phyloP scores from a whole-genome alignment of 257 asterid species.

The Cordia subcordata region DNA sequence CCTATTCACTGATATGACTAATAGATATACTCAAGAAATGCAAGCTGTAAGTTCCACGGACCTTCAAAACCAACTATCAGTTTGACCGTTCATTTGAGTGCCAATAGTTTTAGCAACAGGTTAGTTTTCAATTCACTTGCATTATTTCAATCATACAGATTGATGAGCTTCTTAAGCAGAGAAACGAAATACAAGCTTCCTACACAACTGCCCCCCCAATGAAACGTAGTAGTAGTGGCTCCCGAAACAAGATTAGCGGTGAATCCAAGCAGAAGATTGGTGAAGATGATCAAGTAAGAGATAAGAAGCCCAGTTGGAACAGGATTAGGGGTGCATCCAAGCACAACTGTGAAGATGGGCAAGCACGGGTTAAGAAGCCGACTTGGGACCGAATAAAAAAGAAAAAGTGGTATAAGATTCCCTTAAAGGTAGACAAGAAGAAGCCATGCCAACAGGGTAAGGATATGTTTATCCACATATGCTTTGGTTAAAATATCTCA shows the following conservation, averaged over 20 bases:
- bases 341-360: too few relatives aligned
- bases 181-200: conserved; percentile 79
- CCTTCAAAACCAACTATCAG: background rate
- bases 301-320: conserved; percentile 52
- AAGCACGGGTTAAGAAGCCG: conserved; percentile 49
- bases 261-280: conserved; percentile 36
- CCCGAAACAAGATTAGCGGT: conserved; percentile 62
- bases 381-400: conserved; percentile 64
- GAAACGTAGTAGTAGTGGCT: conserved; percentile 63
- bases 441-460: conserved; percentile 51
- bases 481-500: too few relatives aligned
- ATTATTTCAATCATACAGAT: conserved; percentile 40
- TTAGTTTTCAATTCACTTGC: background rate
- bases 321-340: too few relatives aligned
- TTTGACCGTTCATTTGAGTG: background rate
- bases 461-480: too few relatives aligned
- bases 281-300: conserved; percentile 49
- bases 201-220: conserved; percentile 56
- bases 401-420: conserved; percentile 85
- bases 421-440: conserved; percentile 77
- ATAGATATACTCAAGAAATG: conserved; percentile 92
- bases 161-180: conserved; percentile 86
- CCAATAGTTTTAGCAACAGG: background rate
- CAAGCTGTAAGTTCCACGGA: conserved; percentile 57
- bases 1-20: conserved; percentile 94